Evolutionary conservation across 495 filamentous ascomycete genomes (phyloP).

Genomic region (Neurospora hispaniola): DNA sequence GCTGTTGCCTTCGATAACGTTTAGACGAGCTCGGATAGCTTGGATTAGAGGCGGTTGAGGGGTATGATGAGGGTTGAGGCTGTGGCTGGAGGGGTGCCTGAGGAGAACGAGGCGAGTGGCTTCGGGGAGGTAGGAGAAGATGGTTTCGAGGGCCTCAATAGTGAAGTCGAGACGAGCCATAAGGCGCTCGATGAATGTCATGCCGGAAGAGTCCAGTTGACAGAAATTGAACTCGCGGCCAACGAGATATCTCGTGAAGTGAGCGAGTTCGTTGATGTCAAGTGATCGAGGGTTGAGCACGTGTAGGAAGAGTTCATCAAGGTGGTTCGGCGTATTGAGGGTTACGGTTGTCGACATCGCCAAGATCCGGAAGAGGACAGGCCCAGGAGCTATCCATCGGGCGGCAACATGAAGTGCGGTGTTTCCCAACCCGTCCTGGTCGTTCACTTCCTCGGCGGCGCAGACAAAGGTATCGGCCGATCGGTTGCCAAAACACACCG

Average conservation of each 20-base stretch:
- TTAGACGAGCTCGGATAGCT: not conserved
- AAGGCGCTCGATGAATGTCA: conserved; percentile 1
- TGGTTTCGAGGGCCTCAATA: conserved; percentile 2
- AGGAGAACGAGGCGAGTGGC: not conserved
- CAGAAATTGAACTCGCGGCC: conserved; percentile 2
- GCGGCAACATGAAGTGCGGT: conserved; percentile 9
- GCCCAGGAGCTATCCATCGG: conserved; percentile 8
- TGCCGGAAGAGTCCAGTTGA: not conserved
- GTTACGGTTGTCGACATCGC: not conserved
- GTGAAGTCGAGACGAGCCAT: not conserved
- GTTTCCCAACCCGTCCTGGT: conserved; percentile 8
- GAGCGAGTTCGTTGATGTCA: not conserved
- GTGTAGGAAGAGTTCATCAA: conserved; percentile 10
- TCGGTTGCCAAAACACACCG: not conserved
- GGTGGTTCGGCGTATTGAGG: conserved; percentile 2
- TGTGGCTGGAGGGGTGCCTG: not conserved
- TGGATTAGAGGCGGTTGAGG: not conserved
- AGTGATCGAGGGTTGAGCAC: conserved; percentile 6
- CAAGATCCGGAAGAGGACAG: conserved; percentile 6
- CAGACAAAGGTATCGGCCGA: conserved; percentile 5
- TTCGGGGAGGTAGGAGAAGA: conserved; percentile 1
- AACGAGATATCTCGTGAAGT: conserved; percentile 1
- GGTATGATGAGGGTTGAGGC: not conserved
- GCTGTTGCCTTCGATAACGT: not conserved
- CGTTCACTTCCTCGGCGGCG: conserved; percentile 4